A percentile compares a stretch with the other conserved stretches of the same genome.
These are phyloP conservation scores for Cystofilobasidium ferigula DNA, from an alignment of 768 basidiomycete genomes.

Conservation along the genomic window DNA sequence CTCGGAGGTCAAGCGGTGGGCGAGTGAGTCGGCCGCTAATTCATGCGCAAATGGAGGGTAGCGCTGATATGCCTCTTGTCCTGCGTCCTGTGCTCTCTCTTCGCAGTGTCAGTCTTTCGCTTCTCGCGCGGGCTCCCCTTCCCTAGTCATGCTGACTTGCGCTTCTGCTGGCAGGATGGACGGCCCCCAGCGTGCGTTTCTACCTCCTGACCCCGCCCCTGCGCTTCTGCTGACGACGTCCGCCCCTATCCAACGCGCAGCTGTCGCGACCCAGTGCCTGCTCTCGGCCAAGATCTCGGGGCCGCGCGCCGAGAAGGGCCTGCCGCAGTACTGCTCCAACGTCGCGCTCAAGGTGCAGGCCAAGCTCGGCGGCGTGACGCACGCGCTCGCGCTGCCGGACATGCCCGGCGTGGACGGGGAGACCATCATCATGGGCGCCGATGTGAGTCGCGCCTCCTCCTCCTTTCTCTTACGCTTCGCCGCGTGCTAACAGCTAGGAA, in stretches of 20 bases:
- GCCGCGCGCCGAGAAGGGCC: slow-evolving; percentile 10
- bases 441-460: slow-evolving; percentile 27
- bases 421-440: slow-evolving; percentile 39
- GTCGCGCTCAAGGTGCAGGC: slow-evolving; percentile 16
- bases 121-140: no score
- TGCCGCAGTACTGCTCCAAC: slow-evolving; percentile 20
- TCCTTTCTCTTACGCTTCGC: not conserved
- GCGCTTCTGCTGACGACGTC: not conserved
- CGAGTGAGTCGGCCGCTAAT: no score
- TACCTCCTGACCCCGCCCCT: not conserved
- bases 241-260: not conserved
- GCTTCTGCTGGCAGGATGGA: not conserved
- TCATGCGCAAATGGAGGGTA: no score
- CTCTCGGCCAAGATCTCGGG: slow-evolving; percentile 4
- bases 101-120: no score
- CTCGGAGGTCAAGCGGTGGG: slow-evolving; percentile 11
- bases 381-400: slow-evolving; percentile 7
- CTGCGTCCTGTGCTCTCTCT: no score
- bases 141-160: no score
- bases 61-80: no score
- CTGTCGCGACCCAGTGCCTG: slow-evolving; percentile 20
- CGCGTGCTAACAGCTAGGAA: not conserved
- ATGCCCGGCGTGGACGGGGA: slow-evolving; percentile 26
- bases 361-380: slow-evolving; percentile 23
- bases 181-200: slow-evolving; percentile 1